Conservation (phyloP, 257 asterid genomes). For the Solanum verrucosum region DNA sequence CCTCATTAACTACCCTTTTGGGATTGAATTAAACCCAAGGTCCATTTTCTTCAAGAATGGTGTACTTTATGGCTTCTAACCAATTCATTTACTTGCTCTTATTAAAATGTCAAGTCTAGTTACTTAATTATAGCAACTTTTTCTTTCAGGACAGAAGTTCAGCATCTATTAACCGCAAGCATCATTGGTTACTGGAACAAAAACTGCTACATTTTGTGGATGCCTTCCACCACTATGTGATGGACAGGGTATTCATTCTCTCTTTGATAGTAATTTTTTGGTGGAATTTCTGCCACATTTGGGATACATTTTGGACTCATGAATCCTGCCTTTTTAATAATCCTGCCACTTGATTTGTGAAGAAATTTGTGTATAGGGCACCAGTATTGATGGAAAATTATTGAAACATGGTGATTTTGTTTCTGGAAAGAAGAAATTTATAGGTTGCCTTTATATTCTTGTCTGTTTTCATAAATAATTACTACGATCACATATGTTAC, state of each 20-base stretch:
- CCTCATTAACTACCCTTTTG: background rate
- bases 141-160: slow-evolving; percentile 63
- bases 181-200: slow-evolving; percentile 89
- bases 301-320: background rate
- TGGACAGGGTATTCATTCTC: slow-evolving; percentile 73
- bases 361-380: background rate
- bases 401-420: background rate
- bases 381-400: background rate
- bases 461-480: background rate
- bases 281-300: background rate
- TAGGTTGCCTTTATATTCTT: background rate
- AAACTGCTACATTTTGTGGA: slow-evolving; percentile 93
- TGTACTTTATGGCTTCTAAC: background rate
- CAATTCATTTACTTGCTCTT: background rate
- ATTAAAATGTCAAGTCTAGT: background rate
- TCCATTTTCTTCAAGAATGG: background rate
- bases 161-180: slow-evolving; percentile 52
- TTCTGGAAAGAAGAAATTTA: background rate
- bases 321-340: background rate
- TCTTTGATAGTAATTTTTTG: background rate
- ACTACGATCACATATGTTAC: background rate
- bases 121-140: background rate
- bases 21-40: background rate
- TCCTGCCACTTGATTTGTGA: background rate
- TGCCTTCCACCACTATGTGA: slow-evolving; percentile 96